Conservation (phyloP, 495 filamentous ascomycete genomes). For the Trichoderma virens region DNA sequence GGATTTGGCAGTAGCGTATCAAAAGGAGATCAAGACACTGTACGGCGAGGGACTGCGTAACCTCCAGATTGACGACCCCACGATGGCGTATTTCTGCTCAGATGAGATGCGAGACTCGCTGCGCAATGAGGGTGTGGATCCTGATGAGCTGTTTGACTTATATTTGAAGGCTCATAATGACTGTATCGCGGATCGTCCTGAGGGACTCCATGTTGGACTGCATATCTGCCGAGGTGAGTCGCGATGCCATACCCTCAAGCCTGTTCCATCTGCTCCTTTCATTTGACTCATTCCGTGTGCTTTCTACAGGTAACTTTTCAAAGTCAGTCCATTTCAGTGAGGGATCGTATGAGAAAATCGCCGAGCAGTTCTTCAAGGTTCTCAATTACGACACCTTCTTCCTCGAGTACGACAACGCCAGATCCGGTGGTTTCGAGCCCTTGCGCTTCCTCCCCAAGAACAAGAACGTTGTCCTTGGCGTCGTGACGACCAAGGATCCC, state of each 20-base stretch:
- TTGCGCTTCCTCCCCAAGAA: constrained; percentile 61
- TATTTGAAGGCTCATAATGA: constrained; percentile 76
- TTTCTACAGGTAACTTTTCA: constrained; percentile 59
- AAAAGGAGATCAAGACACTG: constrained; percentile 53
- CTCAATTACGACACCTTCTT: constrained; percentile 74
- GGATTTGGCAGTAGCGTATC: constrained; percentile 68
- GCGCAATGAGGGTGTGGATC: constrained; percentile 50
- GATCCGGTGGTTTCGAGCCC: constrained; percentile 69
- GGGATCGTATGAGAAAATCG: constrained; percentile 74
- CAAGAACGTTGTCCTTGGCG: constrained; percentile 71
- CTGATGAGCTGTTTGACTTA: constrained; percentile 59
- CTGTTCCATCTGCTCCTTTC: neutral
- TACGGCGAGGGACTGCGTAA: constrained; percentile 64
- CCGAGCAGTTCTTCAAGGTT: constrained; percentile 68
- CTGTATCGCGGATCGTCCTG: constrained; percentile 52
- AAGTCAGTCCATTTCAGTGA: constrained; percentile 70
- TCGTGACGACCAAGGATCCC: constrained; percentile 66
- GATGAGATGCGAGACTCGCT: constrained; percentile 65
- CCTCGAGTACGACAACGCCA: constrained; percentile 53
- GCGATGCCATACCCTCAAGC: neutral
- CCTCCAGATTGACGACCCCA: constrained; percentile 69
- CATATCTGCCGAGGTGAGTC: constrained; percentile 55
- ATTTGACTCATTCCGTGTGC: neutral
- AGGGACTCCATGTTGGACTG: constrained; percentile 68
- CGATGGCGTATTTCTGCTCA: constrained; percentile 74